These are phyloP conservation scores for Alternaria burnsii DNA, from an alignment of 2,329 filamentous ascomycete species.

Conservation along the genomic window DNA sequence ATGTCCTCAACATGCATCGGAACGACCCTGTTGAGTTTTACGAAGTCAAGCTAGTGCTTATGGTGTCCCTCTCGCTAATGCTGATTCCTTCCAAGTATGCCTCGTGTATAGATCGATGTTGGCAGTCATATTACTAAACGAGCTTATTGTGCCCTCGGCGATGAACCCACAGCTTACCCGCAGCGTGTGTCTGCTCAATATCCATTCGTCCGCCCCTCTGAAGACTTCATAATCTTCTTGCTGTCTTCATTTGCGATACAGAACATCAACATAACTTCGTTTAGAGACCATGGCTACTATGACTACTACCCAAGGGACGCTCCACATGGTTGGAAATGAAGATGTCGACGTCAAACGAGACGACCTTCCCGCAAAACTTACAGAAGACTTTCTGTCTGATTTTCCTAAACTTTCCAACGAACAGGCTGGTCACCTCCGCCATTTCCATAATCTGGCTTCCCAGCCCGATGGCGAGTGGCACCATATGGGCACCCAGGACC, in stretches of 20 bases:
- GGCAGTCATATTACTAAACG: neutral
- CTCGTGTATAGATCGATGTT: neutral
- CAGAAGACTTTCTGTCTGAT: neutral
- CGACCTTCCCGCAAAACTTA: neutral
- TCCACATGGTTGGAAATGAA: neutral
- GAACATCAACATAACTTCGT: neutral
- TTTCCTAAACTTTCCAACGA: constrained; percentile 24
- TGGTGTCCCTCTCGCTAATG: neutral
- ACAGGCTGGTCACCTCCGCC: constrained; percentile 50
- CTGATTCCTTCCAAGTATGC: neutral
- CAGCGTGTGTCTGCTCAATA: neutral
- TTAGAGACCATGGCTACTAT: neutral
- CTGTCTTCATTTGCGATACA: neutral
- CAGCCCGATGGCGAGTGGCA: constrained; percentile 93
- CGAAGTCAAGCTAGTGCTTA: constrained; percentile 16
- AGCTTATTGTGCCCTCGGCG: neutral
- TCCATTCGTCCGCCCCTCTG: neutral
- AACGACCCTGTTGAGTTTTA: constrained; percentile 16
- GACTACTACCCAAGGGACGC: neutral
- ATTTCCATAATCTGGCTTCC: constrained; percentile 49
- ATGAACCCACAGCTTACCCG: neutral
- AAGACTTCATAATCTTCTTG: neutral
- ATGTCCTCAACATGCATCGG: constrained; percentile 37
- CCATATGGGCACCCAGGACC: constrained; percentile 66
- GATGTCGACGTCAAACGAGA: neutral